Evolutionary conservation across 2,329 filamentous ascomycete species (phyloP).

Genomic region (Didymella lethalis): DNA sequence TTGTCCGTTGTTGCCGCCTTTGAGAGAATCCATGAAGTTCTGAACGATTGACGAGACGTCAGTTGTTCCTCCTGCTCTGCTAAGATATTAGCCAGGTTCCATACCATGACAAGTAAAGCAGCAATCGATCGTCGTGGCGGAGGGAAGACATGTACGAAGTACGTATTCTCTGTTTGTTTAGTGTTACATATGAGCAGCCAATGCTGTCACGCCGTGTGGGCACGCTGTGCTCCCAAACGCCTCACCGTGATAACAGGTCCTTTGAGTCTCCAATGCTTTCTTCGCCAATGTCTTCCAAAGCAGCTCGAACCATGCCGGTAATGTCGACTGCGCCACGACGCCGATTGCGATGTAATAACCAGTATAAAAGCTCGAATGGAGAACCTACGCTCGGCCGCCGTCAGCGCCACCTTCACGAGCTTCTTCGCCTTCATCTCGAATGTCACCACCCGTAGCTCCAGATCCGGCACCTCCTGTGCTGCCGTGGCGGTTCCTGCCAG

Average conservation of each 20-base stretch:
- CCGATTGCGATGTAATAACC: constrained; percentile 36
- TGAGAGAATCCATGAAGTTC: constrained; percentile 86
- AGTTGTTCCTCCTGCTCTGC: constrained; percentile 60
- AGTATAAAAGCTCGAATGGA: constrained; percentile 55
- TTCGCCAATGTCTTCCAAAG: constrained; percentile 31
- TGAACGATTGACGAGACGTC: constrained; percentile 83
- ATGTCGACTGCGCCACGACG: constrained; percentile 49
- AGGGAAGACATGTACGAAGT: constrained; percentile 37
- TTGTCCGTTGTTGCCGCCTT: constrained; percentile 57
- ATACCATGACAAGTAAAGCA: constrained; percentile 15
- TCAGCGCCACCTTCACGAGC: constrained; percentile 93
- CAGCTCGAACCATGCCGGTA: constrained; percentile 30
- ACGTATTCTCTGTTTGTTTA: constrained; percentile 44
- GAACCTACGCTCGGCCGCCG: constrained; percentile 96
- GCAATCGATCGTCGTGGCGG: constrained; percentile 41
- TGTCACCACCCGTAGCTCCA: constrained; percentile 87
- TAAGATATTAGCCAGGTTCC: constrained; percentile 33
- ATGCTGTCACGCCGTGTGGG: constrained; percentile 33
- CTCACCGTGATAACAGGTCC: constrained; percentile 35
- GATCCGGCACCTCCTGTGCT: constrained; percentile 80
- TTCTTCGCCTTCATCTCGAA: constrained; percentile 87
- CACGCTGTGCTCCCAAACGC: constrained; percentile 44
- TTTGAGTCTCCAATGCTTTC: constrained; percentile 27
- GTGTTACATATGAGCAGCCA: constrained; percentile 44
- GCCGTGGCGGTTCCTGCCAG: constrained; percentile 42